Base-by-base conservation (phyloP, 257 asterid species). In the Solanum chiquidenum region DNA sequence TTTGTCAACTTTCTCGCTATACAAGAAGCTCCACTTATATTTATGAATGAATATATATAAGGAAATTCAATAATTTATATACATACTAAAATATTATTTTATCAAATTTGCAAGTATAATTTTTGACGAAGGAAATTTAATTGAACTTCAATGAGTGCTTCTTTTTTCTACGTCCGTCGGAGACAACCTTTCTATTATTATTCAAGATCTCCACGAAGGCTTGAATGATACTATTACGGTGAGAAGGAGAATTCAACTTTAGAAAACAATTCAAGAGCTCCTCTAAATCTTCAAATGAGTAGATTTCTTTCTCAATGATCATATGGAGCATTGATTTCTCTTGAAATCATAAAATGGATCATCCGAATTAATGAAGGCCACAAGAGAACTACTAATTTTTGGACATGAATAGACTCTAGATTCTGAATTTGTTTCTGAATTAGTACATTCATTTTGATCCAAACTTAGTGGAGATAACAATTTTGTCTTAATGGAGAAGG, bases 261-360 rank as follows among this genome's bases (percentile, higher is more conserved):
- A 96, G 87, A 37, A 94, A 94, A 60, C 95, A 93, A 42, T 88
- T 80, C 29, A 96, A 94, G 9, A 93, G 96, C 92, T 95, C 94
- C 79, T 91, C 90, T 3, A 94, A 91, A 79, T 93, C 98, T 37
- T 89, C 75, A 20, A 68, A 52, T 5, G 97, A 87, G 69, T 93
- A 89, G 18, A 95, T 92, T 86, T 91, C 93, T 27, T 85, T 92
- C 92, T 91, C 98, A n/a, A 87, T 23, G 7, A 96, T 94, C 98
- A 96, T 95, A 12, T 92, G 98, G 27, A 94, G 89, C 96, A 95
- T 94, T 9, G 98, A 96, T n/a, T 89, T 88, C 11, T 88, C 12
- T 94, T 92, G 89, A 95, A 96, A 91, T 96, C 98, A 2, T 29
- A 86, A 49, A 92, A 40, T 40, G 83, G 60, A 76, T n/a, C 83